Percentiles rank a stretch among this genome's conserved stretches.
These are phyloP conservation scores for Sicyos baderoa DNA, from an alignment of 306 rosid species.

Conservation along the genomic window DNA sequence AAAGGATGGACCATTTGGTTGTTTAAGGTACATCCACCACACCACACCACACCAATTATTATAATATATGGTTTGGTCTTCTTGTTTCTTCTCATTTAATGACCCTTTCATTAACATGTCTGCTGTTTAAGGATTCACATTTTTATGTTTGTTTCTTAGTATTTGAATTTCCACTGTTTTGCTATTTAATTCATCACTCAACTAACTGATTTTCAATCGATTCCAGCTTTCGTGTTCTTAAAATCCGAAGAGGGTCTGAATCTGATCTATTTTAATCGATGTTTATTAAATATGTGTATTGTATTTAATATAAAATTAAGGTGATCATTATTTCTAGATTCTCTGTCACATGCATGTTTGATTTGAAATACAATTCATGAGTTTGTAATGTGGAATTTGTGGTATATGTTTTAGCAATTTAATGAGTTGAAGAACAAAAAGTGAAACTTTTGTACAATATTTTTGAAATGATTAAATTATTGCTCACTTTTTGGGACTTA, in stretches of 20 bases:
- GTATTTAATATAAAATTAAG: neutral
- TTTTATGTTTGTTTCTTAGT: constrained; percentile 12
- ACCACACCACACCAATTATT: neutral
- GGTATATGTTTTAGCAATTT: neutral
- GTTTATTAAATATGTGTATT: neutral
- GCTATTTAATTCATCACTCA: neutral
- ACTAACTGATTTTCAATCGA: neutral
- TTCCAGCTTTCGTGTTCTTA: neutral
- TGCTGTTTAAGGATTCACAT: constrained; percentile 8
- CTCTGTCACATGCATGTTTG: neutral
- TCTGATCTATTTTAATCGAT: neutral
- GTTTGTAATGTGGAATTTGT: neutral
- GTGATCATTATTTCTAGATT: neutral
- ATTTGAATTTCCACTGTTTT: neutral
- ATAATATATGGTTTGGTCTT: constrained; percentile 19
- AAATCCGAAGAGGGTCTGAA: neutral
- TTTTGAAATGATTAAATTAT: too few species aligned
- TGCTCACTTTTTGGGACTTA: too few species aligned
- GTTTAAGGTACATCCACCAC: constrained; percentile 14
- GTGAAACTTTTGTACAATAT: too few species aligned
- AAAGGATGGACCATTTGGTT: constrained; percentile 15
- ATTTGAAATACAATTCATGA: neutral
- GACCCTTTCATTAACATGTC: constrained; percentile 5
- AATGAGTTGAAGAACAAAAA: neutral
- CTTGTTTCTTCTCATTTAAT: constrained; percentile 17